Base-by-base conservation (phyloP, 768 basidiomycete genomes). In the Kockovaella imperatae region DNA sequence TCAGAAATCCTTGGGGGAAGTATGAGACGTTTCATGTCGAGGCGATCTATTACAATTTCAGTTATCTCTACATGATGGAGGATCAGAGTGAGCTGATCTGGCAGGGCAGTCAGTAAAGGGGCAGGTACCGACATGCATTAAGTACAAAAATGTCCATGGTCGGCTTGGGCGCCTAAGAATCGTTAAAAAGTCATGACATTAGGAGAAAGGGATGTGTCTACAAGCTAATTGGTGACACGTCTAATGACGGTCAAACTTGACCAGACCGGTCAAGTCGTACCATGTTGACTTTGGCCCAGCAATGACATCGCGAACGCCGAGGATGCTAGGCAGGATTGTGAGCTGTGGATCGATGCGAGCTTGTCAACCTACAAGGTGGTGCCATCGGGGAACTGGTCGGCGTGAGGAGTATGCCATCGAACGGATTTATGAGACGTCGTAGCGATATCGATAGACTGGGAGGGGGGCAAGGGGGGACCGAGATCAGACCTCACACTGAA, bases 1-100 rank as follows among this genome's bases (percentile, higher is more conserved):
- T 50, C 5, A 24, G 47, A 17, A 59, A 59, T 42, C 57, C 57
- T 3, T 59, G 57, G 57, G 57, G 57, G 2, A 10, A 17, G 25
- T 48, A 45, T 15, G 52, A 48, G 15, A 32, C 21, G 42, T 35
- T 26, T 23, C 25, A 51, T 8, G 24, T 54, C 0, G 21, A 30
- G 1, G 53, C 39, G 18, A 28, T 54, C 11, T 18, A 14, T 13
- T 32, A 46, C 10, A 35, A 34, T 18, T 30, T 50, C 32, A 17
- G 20, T 5, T 5, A 35, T 20, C 14, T 50, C 24, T 42, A 31
- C 2, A 28, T 46, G 41, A 18, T 54, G 10, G 34, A 39, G 23
- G 39, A 47, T 24, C 41, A 30, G 18, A 15, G 21, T 8, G 41
- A 42, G 40, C 41, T 53, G 34, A 25, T 43, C 21, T 53, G 52